Evolutionary conservation across 805 yeast species (phyloP).

Genomic region (Ogataea dorogensis): DNA sequence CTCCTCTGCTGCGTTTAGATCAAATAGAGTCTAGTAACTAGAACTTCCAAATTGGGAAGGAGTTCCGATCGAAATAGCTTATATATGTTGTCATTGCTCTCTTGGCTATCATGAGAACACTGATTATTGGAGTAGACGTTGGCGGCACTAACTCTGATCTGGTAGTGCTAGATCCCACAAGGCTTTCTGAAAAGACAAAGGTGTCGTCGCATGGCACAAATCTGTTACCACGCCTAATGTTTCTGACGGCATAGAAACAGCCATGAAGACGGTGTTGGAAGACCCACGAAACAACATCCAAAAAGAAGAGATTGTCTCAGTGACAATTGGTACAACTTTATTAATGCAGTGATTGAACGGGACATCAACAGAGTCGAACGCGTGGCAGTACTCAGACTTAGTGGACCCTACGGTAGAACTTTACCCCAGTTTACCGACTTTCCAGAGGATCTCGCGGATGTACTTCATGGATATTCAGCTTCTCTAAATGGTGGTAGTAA

Average conservation of each 20-base stretch:
- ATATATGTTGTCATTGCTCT: no score
- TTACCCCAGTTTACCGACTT: slow-evolving; percentile 7
- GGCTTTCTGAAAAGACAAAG: slow-evolving; percentile 18
- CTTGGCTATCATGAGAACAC: slow-evolving; percentile 1
- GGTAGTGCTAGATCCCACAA: slow-evolving; percentile 8
- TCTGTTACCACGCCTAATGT: slow-evolving; percentile 6
- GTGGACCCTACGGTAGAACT: slow-evolving; percentile 5
- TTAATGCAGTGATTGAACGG: slow-evolving; percentile 7
- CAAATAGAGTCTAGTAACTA: no score
- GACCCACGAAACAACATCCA: neutral
- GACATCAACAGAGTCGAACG: slow-evolving; percentile 4
- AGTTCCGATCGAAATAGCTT: no score
- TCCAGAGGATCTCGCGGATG: slow-evolving; percentile 3
- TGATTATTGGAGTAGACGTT: slow-evolving; percentile 6
- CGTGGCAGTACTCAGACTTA: slow-evolving; percentile 6
- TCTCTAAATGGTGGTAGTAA: slow-evolving; percentile 4
- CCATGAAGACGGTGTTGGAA: slow-evolving; percentile 2
- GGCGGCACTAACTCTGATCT: slow-evolving; percentile 9
- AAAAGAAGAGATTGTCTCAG: slow-evolving; percentile 3
- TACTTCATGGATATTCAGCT: slow-evolving; percentile 5
- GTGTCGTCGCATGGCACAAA: slow-evolving; percentile 8
- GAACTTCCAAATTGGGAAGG: no score
- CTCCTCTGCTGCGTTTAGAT: no score
- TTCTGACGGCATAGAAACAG: slow-evolving; percentile 5
- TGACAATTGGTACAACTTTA: slow-evolving; percentile 7